Percentiles rank a stretch among this genome's conserved stretches.
Evolutionary conservation across 371 early-diverging fungal genomes (phyloP).

Genomic region (Mucor circinelloides): DNA sequence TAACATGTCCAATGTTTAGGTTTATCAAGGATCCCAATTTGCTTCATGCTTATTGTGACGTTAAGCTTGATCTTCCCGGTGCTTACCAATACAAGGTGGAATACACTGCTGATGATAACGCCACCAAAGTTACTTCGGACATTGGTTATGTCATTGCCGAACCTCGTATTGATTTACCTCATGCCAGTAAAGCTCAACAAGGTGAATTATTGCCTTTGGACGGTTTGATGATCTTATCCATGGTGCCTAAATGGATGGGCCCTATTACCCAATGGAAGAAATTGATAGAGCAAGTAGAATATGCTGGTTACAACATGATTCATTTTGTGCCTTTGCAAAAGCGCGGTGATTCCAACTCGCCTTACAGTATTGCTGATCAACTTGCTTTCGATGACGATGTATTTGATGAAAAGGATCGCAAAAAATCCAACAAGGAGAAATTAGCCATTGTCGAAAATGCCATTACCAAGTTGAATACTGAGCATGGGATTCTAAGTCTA

Average conservation of each 20-base stretch:
- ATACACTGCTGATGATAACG: slow-evolving; percentile 42
- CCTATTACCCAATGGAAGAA: slow-evolving; percentile 77
- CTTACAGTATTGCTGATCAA: slow-evolving; percentile 95
- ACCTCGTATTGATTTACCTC: slow-evolving; percentile 61
- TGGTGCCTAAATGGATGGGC: slow-evolving; percentile 96
- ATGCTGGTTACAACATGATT: slow-evolving; percentile 93
- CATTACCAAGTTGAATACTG: slow-evolving; percentile 58
- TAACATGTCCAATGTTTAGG: slow-evolving; percentile 11
- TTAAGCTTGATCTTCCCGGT: slow-evolving; percentile 70
- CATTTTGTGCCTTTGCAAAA: slow-evolving; percentile 95
- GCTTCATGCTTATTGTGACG: slow-evolving; percentile 72
- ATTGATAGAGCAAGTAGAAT: slow-evolving; percentile 67
- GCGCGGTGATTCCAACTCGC: slow-evolving; percentile 91
- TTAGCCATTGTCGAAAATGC: slow-evolving; percentile 53
- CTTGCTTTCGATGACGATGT: slow-evolving; percentile 82
- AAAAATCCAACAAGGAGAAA: slow-evolving; percentile 59
- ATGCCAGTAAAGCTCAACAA: neutral
- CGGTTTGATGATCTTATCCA: slow-evolving; percentile 83
- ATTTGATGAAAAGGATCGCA: slow-evolving; percentile 58
- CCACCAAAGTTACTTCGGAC: slow-evolving; percentile 21
- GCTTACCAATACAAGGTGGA: slow-evolving; percentile 88
- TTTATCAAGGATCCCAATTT: slow-evolving; percentile 38
- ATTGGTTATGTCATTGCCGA: slow-evolving; percentile 86
- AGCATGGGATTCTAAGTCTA: slow-evolving; percentile 75
- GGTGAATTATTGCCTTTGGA: slow-evolving; percentile 64